Evolutionary conservation across 148 eudicot species (phyloP).

Genomic region (Vaccinium macrocarpon): DNA sequence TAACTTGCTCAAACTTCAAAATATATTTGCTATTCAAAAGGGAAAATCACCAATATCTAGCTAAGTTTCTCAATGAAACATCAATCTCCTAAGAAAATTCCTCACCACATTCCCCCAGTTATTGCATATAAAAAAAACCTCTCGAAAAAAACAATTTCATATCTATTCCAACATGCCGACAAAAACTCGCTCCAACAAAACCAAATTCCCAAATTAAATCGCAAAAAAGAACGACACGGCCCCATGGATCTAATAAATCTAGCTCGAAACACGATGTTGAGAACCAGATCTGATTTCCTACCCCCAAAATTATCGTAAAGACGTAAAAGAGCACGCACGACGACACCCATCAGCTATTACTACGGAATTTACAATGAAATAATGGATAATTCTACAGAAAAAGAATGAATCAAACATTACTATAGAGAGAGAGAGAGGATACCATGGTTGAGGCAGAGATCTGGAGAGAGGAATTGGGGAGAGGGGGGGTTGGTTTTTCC

Average conservation of each 20-base stretch:
- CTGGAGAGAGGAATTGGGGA: not conserved
- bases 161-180: not conserved
- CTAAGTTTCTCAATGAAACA: not conserved
- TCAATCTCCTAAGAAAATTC: not conserved
- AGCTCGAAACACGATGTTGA: not conserved
- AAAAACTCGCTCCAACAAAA: not conserved
- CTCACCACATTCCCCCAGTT: not conserved
- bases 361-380: not conserved
- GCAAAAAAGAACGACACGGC: not conserved
- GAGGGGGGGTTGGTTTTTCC: not conserved
- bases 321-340: not conserved
- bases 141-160: not conserved
- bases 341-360: not conserved
- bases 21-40: not conserved
- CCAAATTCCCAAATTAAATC: not conserved
- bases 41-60: not conserved
- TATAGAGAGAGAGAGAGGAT: not conserved
- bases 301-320: not conserved
- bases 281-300: not conserved
- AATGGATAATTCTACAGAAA: not conserved
- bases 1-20: not conserved
- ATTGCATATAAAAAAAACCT: not conserved
- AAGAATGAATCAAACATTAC: not conserved
- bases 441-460: conserved; percentile 17
- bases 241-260: not conserved